Evolutionary conservation across 23 red algal genomes (phyloP).

Genomic region (Gracilaria domingensis): DNA sequence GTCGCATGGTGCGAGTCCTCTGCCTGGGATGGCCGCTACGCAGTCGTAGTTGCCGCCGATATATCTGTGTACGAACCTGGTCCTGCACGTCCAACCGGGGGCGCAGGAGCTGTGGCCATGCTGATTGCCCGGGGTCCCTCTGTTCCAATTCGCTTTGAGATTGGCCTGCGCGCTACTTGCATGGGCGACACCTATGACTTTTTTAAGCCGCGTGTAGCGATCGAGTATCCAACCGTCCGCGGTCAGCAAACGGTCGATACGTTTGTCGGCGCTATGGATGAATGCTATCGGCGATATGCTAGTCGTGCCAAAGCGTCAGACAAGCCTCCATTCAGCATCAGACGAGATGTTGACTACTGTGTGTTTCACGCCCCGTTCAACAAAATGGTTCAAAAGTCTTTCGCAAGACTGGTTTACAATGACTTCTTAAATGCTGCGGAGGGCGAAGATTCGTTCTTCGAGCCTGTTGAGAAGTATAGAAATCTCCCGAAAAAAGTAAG

Average conservation of each 20-base stretch:
- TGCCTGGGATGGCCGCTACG: constrained; percentile 88
- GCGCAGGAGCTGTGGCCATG: constrained; percentile 95
- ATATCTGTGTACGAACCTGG: constrained; percentile 93
- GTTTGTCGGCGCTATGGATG: constrained; percentile 85
- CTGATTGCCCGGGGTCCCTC: constrained; percentile 58
- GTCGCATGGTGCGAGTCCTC: constrained; percentile 88
- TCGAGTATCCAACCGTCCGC: constrained; percentile 89
- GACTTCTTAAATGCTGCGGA: constrained; percentile 38
- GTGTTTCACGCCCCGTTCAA: constrained; percentile 98
- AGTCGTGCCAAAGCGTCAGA: constrained; percentile 18
- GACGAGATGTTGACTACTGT: constrained; percentile 68
- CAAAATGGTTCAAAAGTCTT: constrained; percentile 94
- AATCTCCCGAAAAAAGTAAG: constrained; percentile 1
- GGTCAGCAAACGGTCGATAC: constrained; percentile 90
- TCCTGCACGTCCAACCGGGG: constrained; percentile 88
- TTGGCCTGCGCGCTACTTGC: constrained; percentile 68
- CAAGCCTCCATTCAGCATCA: constrained; percentile 4
- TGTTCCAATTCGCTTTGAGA: constrained; percentile 81
- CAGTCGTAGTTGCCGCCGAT: constrained; percentile 91
- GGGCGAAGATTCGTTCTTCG: constrained; percentile 39
- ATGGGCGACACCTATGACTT: constrained; percentile 95
- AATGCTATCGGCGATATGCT: constrained; percentile 78
- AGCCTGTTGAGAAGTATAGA: constrained; percentile 51
- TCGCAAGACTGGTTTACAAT: constrained; percentile 82
- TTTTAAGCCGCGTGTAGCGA: constrained; percentile 82